Base-by-base conservation (phyloP, 306 rosid genomes). In the Lablab purpureus region DNA sequence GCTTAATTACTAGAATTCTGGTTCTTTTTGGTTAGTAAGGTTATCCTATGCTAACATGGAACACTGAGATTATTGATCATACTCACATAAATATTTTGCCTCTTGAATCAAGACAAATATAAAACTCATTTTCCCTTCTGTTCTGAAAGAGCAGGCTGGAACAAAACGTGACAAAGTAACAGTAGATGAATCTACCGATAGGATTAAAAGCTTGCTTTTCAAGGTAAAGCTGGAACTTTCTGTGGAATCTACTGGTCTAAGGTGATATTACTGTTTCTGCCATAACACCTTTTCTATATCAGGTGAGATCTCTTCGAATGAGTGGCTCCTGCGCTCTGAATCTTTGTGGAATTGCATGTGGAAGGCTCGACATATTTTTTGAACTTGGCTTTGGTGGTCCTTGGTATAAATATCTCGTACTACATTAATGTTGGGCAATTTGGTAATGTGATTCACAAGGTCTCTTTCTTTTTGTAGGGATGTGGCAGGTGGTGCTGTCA, bases 401-500 rank as follows among this genome's bases (percentile, higher is more conserved):
- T 71, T 96, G 99, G 99, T 96, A 93, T 69, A 90, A 75, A 18
- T 49, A 67, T 85, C 73, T 73, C 75, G 56, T 73, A 41, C 73
- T 78, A 47, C 63, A 41, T 60, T 18, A 60, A 19, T 55, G 54
- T 55, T 52, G 14, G 46, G 5, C 56, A 36, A 22, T 81, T 27
- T 30, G 34, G n/a, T 73, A 17, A 40, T 54, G 32, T 37, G 52
- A 58, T 78, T 82, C 71, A 76, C 79, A 60, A 45, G 67, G 64
- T 30, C 80, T 40, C 69, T 71, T 30, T 40, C 62, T 51, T 64
- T 55, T 77, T 76, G 65, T 86, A 95, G 99, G 99, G 99, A 95
- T 87, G 99, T 95, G 32, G 98, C 98, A 23, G 99, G 88, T n/a
- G 99, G 96, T 52, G 99, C 97, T 52, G 94, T 95, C 63, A 91